Evolutionary conservation across 1,284 basidiomycete genomes (phyloP), one percentile per base, ranked within the genome.

Genomic region (Trichosporon asahii): DNA sequence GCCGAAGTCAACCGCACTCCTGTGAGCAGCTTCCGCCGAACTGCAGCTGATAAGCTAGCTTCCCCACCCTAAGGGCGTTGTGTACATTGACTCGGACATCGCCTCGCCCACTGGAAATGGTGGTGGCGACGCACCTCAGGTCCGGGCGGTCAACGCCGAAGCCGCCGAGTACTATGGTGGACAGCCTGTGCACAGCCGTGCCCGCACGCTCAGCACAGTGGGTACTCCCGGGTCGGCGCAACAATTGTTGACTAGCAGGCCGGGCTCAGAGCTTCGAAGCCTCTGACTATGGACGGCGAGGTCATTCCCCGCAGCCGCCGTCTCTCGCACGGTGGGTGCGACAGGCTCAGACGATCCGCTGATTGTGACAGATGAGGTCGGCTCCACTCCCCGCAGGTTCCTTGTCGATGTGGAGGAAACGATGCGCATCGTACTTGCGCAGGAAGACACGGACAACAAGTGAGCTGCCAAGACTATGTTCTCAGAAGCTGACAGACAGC

Each of bases 331-430:
- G 92, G 81, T 83, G 66, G 66, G 79, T 76, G 35, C 6, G 53
- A 61, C 63, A 31, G 23, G 35, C 15, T 14, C 6, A 14, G 21
- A 5, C 14, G 23, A 9, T 11, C 21, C 21, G 27, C 40, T 44
- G 40, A 44, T 7, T 68, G 68, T 73, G 65, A 73, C 71, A 85
- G 86, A 87, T 73, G 86, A 86, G 73, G 84, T 81, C 46, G 79
- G 78, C 64, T 78, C 80, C 2, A 85, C 84, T 46, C 85, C 80
- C 23, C 87, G 94, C 60, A 90, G 94, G 35, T 99, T 98, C 85
- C 88, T 98, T 46, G 94, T 99, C 72, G 96, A 98, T 78, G 96
- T 99, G n/a, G 96, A 99, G 79, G 95, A 98, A 84, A 99, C 96
- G 35, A 95, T 99, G 82, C 90, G 95, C 63, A 89, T 98, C 71